Evolutionary conservation across 352 stramenopile genomes (phyloP).

Genomic region (Phytophthora vignae): DNA sequence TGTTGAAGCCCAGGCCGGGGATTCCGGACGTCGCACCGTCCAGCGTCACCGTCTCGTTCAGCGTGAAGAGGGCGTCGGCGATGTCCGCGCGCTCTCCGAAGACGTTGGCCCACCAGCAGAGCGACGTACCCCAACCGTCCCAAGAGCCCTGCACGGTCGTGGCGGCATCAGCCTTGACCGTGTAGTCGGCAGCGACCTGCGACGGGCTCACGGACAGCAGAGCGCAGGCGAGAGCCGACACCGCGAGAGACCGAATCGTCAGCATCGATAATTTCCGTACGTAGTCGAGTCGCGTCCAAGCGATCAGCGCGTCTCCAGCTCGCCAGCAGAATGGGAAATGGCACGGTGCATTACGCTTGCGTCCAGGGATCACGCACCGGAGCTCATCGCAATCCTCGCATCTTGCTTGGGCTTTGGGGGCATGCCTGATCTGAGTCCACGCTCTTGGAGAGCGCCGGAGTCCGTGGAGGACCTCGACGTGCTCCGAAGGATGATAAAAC

Average conservation of each 20-base stretch:
- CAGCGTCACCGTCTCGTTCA: constrained; percentile 47
- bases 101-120: constrained; percentile 69
- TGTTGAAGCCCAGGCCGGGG: constrained; percentile 59
- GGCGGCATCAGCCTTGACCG: constrained; percentile 28
- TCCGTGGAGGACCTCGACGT: too few species aligned
- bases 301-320: background rate
- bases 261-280: constrained; percentile 13
- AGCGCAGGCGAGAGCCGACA: constrained; percentile 23
- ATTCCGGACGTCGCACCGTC: constrained; percentile 29
- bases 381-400: background rate
- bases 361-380: background rate
- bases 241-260: constrained; percentile 27
- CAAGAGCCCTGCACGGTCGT: constrained; percentile 37
- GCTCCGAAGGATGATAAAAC: too few species aligned
- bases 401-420: background rate
- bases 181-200: constrained; percentile 33
- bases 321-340: constrained; percentile 28
- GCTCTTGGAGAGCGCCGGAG: too few species aligned
- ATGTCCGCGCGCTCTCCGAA: constrained; percentile 56
- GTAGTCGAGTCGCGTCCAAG: background rate
- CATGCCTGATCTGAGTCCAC: too few species aligned
- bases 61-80: constrained; percentile 61
- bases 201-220: constrained; percentile 21
- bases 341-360: background rate
- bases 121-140: constrained; percentile 68